Percentiles rank a stretch among this genome's conserved stretches.
Evolutionary conservation across 495 filamentous ascomycete species (phyloP).

Genomic region (Lasiosphaeris hirsuta): DNA sequence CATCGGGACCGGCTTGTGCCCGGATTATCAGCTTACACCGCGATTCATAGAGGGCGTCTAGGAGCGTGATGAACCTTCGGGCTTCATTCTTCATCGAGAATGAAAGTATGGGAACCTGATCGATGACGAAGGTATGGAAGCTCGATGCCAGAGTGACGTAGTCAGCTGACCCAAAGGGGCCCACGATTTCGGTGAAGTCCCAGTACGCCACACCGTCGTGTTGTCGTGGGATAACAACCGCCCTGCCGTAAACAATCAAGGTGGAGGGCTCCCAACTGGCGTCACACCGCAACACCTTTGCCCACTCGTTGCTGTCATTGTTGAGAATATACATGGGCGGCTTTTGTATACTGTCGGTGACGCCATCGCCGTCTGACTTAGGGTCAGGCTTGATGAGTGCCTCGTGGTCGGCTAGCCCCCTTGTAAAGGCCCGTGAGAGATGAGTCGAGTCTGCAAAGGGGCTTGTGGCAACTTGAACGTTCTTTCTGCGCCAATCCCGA

Average conservation of each 20-base stretch:
- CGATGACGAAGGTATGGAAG: slow-evolving; percentile 66
- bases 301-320: slow-evolving; percentile 18
- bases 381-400: neutral
- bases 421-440: no score
- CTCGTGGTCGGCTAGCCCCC: no score
- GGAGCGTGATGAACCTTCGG: slow-evolving; percentile 64
- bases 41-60: slow-evolving; percentile 70
- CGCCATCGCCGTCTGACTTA: neutral
- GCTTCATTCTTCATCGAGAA: slow-evolving; percentile 66
- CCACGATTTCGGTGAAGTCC: slow-evolving; percentile 59
- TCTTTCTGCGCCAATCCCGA: slow-evolving; percentile 61
- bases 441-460: no score
- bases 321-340: slow-evolving; percentile 34
- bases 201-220: slow-evolving; percentile 48
- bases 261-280: slow-evolving; percentile 38
- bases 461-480: slow-evolving; percentile 25
- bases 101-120: slow-evolving; percentile 55
- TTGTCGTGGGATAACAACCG: slow-evolving; percentile 49
- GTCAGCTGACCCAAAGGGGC: slow-evolving; percentile 63
- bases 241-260: slow-evolving; percentile 59
- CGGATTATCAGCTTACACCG: slow-evolving; percentile 60
- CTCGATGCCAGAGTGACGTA: slow-evolving; percentile 68
- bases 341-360: slow-evolving; percentile 3
- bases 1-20: slow-evolving; percentile 57
- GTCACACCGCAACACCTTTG: no score